These are phyloP conservation scores for Penicillium silybi DNA, from an alignment of 495 filamentous ascomycete genomes.

Conservation along the genomic window DNA sequence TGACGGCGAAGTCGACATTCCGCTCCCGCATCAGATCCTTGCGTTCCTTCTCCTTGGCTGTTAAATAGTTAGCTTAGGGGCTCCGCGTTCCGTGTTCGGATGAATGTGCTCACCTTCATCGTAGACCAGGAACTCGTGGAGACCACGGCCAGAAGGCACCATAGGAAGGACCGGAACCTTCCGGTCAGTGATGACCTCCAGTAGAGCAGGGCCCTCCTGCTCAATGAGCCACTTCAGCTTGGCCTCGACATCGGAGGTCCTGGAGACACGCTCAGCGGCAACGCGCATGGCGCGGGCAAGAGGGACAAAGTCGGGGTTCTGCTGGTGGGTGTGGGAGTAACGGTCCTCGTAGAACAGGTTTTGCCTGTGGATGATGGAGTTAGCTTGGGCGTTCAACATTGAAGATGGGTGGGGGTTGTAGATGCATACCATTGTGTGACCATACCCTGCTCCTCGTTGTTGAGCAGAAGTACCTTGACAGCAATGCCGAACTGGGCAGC, in stretches of 20 bases:
- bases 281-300: constrained; percentile 81
- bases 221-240: constrained; percentile 87
- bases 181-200: constrained; percentile 63
- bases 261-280: constrained; percentile 58
- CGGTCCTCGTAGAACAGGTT: constrained; percentile 90
- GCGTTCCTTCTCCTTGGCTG: constrained; percentile 71
- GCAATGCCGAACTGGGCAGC: constrained; percentile 89
- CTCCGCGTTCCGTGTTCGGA: neutral
- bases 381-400: neutral
- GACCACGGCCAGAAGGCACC: constrained; percentile 80
- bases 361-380: constrained; percentile 46
- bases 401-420: neutral
- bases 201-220: constrained; percentile 70
- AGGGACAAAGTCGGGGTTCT: constrained; percentile 85
- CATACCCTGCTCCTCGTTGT: constrained; percentile 96
- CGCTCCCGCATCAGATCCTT: constrained; percentile 68
- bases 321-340: constrained; percentile 88
- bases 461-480: constrained; percentile 86
- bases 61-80: constrained; percentile 21
- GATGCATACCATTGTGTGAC: constrained; percentile 71
- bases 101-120: constrained; percentile 60
- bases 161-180: constrained; percentile 98
- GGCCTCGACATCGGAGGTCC: constrained; percentile 67
- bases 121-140: constrained; percentile 93
- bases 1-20: constrained; percentile 41